Evolutionary conservation across 768 basidiomycete genomes (phyloP).

Genomic region (Serendipita sp.): DNA sequence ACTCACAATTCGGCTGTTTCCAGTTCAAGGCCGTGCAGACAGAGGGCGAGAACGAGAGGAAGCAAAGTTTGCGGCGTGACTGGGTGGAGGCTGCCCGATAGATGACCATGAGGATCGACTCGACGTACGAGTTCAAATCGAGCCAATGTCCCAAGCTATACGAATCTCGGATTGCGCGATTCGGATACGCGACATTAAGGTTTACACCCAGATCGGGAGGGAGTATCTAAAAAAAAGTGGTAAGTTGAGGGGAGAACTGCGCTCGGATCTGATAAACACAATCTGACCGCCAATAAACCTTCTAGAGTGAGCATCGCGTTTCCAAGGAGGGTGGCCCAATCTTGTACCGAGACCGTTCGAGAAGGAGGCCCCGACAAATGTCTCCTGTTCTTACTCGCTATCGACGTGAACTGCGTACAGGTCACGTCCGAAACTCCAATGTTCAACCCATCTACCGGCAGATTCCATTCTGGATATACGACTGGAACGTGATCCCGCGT

Average conservation of each 20-base stretch:
- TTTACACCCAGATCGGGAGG: constrained; percentile 47
- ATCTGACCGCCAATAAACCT: constrained; percentile 57
- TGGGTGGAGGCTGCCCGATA: constrained; percentile 39
- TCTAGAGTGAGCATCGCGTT: constrained; percentile 50
- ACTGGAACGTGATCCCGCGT: constrained; percentile 88
- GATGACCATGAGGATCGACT: constrained; percentile 70
- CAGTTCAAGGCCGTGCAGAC: constrained; percentile 86
- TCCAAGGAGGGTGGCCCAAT: constrained; percentile 23
- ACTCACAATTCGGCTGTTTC: constrained; percentile 97
- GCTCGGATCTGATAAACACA: neutral
- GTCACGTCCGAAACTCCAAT: constrained; percentile 76
- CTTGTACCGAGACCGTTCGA: constrained; percentile 14
- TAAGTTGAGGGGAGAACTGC: neutral
- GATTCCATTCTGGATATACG: constrained; percentile 53
- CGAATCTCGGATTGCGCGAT: constrained; percentile 30
- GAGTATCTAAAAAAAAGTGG: constrained; percentile 16
- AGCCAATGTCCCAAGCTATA: constrained; percentile 35
- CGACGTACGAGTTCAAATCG: constrained; percentile 69
- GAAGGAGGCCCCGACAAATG: constrained; percentile 20
- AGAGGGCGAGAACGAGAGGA: constrained; percentile 82
- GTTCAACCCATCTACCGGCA: constrained; percentile 61
- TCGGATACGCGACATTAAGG: constrained; percentile 70
- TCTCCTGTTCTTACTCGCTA: constrained; percentile 41
- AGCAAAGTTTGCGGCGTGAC: constrained; percentile 66
- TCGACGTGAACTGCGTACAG: constrained; percentile 54